phyloP scores from a whole-genome alignment of 345 rosid genomes.

The Dovyalis caffra region DNA sequence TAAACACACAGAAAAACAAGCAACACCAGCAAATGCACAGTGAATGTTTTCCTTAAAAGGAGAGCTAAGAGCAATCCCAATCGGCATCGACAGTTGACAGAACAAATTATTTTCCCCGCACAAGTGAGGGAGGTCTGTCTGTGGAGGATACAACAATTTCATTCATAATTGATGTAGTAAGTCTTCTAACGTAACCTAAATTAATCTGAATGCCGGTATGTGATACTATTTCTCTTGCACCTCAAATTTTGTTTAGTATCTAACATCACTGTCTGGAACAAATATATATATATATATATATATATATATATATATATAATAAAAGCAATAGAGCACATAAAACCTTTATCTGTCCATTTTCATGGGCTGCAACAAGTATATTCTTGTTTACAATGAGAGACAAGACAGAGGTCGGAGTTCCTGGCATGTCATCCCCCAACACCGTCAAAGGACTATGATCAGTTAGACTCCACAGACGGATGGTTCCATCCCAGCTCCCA shows the following conservation, averaged over 20 bases:
- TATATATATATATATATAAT: no score
- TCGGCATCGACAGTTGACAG: no score
- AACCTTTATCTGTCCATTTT: conserved; percentile 82
- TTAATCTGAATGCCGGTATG: not conserved
- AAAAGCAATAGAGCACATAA: conserved; percentile 6
- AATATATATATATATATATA: not conserved
- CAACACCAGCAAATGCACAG: not conserved
- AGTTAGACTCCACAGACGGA: conserved; percentile 78
- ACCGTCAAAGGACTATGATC: conserved; percentile 78
- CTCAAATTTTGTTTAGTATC: not conserved
- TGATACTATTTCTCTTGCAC: no score
- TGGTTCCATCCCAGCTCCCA: conserved; percentile 95
- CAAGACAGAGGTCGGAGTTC: conserved; percentile 54
- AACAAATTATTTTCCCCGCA: no score
- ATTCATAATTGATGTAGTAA: not conserved
- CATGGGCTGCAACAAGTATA: conserved; percentile 61
- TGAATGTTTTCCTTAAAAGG: no score
- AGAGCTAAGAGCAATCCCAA: no score
- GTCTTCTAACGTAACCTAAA: not conserved
- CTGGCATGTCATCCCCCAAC: conserved; percentile 55
- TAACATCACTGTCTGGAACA: not conserved
- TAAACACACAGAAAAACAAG: not conserved
- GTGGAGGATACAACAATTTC: no score
- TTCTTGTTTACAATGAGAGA: conserved; percentile 49
- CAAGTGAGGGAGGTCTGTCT: no score